Evolutionary conservation across 805 yeast genomes (phyloP), one percentile per base, ranked within the genome.

Genomic region (Lachancea fermentati): DNA sequence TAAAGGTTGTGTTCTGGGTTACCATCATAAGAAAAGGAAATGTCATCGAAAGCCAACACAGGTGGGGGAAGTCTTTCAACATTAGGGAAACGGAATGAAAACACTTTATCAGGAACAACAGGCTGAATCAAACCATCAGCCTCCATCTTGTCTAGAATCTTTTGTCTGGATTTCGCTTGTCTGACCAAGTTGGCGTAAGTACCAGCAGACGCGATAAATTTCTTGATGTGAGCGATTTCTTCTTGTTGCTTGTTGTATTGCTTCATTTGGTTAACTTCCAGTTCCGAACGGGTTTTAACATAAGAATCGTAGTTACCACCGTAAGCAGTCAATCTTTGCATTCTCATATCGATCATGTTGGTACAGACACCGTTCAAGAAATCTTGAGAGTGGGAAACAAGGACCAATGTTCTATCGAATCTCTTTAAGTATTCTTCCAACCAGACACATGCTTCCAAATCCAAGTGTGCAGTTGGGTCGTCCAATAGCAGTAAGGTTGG

Each of bases 301-400:
- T 93, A 93, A 32, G 96, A 79, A 69, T 93, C 98, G 75, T 91
- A 93, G 75, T 93, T 93, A 82, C 98, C 98, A 79, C 97, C 97
- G 65, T 79, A 93, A 61, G 77, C 73, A 43, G 63, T 68, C 51
- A 93, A 70, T 55, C 71, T 68, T 73, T 88, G 79, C 71, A 75
- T 49, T 72, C 97, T 81, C 97, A 93, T 89, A 69, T 93, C 98
- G 58, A 93, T 77, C 96, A 93, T 93, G 72, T 89, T 91, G 52
- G 93, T 71, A 76, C 98, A 93, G 42, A 93, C 98, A 71, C 97
- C 97, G 70, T 93, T 93, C 58, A 93, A 74, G 95, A 93, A 93
- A 84, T 93, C 98, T 75, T 88, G 96, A 34, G 98, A 93, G 73
- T 93, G 98, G 25, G 97, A 91, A 47, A 89, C 97, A 48, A 93